These are phyloP conservation scores for Actinidia polygama DNA, from an alignment of 179 eudicot genomes.

Conservation along the genomic window DNA sequence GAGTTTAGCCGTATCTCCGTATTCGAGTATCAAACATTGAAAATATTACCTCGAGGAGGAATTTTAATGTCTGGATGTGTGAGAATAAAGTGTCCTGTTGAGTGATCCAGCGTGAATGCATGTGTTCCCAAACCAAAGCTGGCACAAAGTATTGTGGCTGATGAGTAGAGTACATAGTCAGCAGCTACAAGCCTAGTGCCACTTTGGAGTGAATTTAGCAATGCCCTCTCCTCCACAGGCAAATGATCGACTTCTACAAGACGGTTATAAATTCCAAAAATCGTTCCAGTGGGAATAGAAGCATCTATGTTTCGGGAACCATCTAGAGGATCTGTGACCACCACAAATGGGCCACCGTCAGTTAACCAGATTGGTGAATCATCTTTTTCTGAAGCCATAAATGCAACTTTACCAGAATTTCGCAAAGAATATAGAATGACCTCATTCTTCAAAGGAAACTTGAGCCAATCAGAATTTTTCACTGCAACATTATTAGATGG, in stretches of 20 bases:
- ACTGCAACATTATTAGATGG: background rate
- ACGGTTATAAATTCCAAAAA: conserved; percentile 86
- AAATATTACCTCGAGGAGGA: conserved; percentile 78
- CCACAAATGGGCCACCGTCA: conserved; percentile 92
- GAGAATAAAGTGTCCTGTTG: conserved; percentile 90
- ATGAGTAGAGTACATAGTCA: conserved; percentile 95
- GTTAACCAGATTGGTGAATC: conserved; percentile 80
- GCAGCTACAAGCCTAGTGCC: conserved; percentile 83
- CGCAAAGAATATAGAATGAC: conserved; percentile 73
- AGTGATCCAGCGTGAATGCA: conserved; percentile 83
- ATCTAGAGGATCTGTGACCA: conserved; percentile 94
- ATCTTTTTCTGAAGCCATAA: conserved; percentile 98
- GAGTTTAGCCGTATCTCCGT: background rate
- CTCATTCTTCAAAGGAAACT: conserved; percentile 67
- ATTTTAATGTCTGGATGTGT: conserved; percentile 79
- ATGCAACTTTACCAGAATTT: conserved; percentile 91
- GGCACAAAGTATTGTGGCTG: conserved; percentile 87
- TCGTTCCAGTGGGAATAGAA: conserved; percentile 97
- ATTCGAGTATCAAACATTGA: background rate
- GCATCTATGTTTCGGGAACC: conserved; percentile 98
- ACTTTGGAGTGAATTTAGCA: conserved; percentile 86
- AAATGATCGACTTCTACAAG: conserved; percentile 76
- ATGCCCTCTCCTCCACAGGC: conserved; percentile 77
- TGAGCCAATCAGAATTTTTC: background rate
- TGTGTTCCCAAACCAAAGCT: conserved; percentile 91